Conservation (phyloP, 129 eudicot genomes). For the Glebionis coronaria region DNA sequence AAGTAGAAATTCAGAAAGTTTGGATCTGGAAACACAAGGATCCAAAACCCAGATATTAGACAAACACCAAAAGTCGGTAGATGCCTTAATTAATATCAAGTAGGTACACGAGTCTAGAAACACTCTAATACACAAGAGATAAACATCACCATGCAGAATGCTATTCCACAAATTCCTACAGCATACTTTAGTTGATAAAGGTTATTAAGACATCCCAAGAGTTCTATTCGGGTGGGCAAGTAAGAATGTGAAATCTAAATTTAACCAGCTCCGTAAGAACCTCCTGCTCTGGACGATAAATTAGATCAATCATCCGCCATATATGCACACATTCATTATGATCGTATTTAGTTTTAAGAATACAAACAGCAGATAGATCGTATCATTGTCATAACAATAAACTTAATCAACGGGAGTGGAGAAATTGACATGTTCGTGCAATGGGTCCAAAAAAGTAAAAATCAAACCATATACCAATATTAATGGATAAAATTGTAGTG, state of each 20-base stretch:
- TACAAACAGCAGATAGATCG: background rate
- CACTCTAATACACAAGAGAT: background rate
- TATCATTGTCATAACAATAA: no score
- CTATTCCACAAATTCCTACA: constrained; percentile 3
- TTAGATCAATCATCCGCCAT: constrained; percentile 90
- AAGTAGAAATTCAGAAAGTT: no score
- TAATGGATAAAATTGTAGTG: no score
- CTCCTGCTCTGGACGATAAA: constrained; percentile 77
- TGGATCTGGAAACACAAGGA: no score
- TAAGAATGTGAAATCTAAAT: constrained; percentile 58
- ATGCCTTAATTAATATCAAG: no score
- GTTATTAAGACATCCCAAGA: background rate
- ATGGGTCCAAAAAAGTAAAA: no score
- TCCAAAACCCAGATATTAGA: no score
- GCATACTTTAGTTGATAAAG: background rate
- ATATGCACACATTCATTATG: constrained; percentile 44
- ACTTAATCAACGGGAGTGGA: no score
- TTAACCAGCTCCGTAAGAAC: constrained; percentile 74
- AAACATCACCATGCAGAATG: background rate
- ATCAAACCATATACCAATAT: no score
- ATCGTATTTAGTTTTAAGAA: background rate
- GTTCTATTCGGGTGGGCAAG: constrained; percentile 28
- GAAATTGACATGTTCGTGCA: no score
- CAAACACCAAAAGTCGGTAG: no score
- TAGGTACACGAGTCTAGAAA: no score